Conservation (phyloP, 2,329 filamentous ascomycete genomes). For the Fusarium sp. region DNA sequence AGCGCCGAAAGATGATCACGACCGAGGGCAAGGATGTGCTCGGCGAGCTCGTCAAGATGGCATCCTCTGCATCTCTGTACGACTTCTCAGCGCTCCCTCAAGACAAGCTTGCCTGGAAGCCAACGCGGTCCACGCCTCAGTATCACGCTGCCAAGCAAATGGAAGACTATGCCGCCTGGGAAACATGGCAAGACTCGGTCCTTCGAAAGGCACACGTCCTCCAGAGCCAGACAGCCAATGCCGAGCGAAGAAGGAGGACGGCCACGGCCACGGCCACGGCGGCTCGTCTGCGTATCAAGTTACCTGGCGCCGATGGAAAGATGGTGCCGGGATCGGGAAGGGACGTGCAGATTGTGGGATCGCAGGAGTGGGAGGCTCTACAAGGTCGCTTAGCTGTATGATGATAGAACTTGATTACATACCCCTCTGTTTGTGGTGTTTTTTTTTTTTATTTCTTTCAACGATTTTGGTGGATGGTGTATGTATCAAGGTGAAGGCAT, state of each 20-base stretch:
- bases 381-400: slow-evolving; percentile 53
- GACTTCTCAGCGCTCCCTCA: slow-evolving; percentile 66
- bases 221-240: slow-evolving; percentile 34
- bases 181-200: slow-evolving; percentile 64
- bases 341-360: slow-evolving; percentile 62
- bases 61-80: slow-evolving; percentile 63
- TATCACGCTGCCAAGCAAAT: slow-evolving; percentile 72
- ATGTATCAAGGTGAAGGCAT: slow-evolving; percentile 25
- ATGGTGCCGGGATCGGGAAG: slow-evolving; percentile 49
- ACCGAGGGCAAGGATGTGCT: slow-evolving; percentile 72
- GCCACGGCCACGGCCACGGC: slow-evolving; percentile 51
- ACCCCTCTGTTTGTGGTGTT: slow-evolving; percentile 36
- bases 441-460: slow-evolving; percentile 21
- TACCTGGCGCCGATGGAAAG: slow-evolving; percentile 59
- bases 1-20: slow-evolving; percentile 61
- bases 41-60: slow-evolving; percentile 70
- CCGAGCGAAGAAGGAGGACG: slow-evolving; percentile 41
- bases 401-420: slow-evolving; percentile 40
- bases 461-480: slow-evolving; percentile 25
- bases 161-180: slow-evolving; percentile 72
- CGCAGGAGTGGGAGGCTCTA: slow-evolving; percentile 64
- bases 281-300: slow-evolving; percentile 60
- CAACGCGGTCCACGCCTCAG: slow-evolving; percentile 68
- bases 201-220: slow-evolving; percentile 61
- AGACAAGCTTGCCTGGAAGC: slow-evolving; percentile 72